Conservation (phyloP, 2,329 filamentous ascomycete genomes). For the Hortaea sp. region DNA sequence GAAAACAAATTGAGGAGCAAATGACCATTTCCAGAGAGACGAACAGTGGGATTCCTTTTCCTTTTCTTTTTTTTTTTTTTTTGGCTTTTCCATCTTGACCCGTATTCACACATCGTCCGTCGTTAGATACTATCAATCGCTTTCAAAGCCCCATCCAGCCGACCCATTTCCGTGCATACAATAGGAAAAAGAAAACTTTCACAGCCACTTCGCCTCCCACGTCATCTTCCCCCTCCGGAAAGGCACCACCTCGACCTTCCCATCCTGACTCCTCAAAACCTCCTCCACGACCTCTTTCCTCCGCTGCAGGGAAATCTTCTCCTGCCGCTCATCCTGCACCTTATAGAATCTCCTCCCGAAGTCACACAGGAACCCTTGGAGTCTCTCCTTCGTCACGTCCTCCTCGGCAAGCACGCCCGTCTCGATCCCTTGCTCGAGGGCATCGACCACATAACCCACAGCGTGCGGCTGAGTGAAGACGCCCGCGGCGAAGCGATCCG, state of each 20-base stretch:
- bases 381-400: constrained; percentile 43
- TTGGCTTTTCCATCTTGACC: no score
- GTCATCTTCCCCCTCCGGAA: constrained; percentile 54
- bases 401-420: constrained; percentile 43
- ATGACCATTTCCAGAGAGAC: no score
- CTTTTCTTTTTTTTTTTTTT: no score
- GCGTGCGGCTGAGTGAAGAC: constrained; percentile 72
- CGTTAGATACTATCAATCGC: no score
- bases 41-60: no score
- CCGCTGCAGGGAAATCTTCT: constrained; percentile 49
- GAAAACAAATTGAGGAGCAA: no score
- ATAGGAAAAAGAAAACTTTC: no score
- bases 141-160: neutral
- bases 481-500: constrained; percentile 53
- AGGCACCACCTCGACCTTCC: constrained; percentile 51
- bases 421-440: constrained; percentile 52
- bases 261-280: constrained; percentile 43
- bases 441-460: constrained; percentile 54
- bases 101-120: no score
- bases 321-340: constrained; percentile 34
- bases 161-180: neutral
- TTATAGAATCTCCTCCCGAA: constrained; percentile 51
- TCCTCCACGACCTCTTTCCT: constrained; percentile 46
- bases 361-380: constrained; percentile 49
- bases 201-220: constrained; percentile 30